Evolutionary conservation across 2,329 filamentous ascomycete genomes (phyloP).

Genomic region (Thyridium curvatum): DNA sequence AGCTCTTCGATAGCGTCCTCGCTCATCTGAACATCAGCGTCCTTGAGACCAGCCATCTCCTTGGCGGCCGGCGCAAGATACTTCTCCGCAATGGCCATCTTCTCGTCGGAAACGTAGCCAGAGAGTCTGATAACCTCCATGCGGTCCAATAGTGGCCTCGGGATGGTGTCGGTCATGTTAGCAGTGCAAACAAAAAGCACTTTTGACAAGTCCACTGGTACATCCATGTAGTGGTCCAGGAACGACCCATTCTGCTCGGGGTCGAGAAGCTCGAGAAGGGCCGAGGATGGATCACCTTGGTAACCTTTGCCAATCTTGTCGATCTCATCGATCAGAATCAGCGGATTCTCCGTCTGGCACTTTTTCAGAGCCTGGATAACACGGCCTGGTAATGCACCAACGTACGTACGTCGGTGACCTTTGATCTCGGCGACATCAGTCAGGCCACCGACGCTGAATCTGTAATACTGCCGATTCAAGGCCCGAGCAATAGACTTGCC

Average conservation of each 20-base stretch:
- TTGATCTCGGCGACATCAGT: constrained; percentile 99
- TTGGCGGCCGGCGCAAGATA: constrained; percentile 94
- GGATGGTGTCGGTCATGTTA: constrained; percentile 98
- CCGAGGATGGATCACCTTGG: constrained; percentile 93
- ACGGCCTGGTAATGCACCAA: constrained; percentile 88
- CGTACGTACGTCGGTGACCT: constrained; percentile 91
- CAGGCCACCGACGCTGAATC: constrained; percentile 94
- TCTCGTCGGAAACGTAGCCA: constrained; percentile 95
- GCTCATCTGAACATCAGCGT: constrained; percentile 82
- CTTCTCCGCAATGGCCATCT: constrained; percentile 93
- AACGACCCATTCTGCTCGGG: constrained; percentile 97
- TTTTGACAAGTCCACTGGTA: constrained; percentile 94
- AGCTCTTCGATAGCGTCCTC: constrained; percentile 89
- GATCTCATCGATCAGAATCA: constrained; percentile 94
- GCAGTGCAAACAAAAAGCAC: constrained; percentile 98
- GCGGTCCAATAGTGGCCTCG: constrained; percentile 83
- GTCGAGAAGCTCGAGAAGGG: constrained; percentile 86
- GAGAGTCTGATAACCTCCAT: constrained; percentile 98
- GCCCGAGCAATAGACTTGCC: constrained; percentile 96
- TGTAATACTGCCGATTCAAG: constrained; percentile 92
- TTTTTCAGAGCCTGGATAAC: constrained; percentile 99
- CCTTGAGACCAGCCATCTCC: constrained; percentile 82
- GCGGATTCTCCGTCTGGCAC: constrained; percentile 95
- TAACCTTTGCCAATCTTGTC: constrained; percentile 97
- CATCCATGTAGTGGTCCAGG: constrained; percentile 97